Evolutionary conservation across 164 flowering plant genomes (phyloP), one percentile per base, ranked within the genome.

Genomic region (Stephania cephalantha): DNA sequence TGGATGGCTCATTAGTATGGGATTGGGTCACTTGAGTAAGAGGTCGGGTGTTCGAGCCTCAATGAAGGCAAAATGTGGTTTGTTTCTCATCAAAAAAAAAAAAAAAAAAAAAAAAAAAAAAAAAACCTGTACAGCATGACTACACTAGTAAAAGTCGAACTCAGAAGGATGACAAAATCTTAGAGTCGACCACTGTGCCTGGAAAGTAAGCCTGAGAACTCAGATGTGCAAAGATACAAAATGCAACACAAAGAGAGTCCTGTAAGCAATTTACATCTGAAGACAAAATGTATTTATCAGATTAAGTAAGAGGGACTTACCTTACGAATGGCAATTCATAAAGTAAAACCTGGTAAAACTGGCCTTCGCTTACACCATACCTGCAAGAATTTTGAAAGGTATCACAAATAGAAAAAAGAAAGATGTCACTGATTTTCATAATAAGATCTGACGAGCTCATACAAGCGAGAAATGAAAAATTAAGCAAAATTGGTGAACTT

Each of bases 151-250:
- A 25, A 25, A 25, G 25, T 25, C 25, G 25, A 93, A 92, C 77
- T 92, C 95, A 0, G 83, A 84, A 0, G 97, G 98, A 78, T 93
- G 97, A 73, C 99, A 95, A 25, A 95, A n/a, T 95, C 46, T 74
- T 79, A 10, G 90, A 82, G 50, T 95, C 99, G 4, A 95, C 97
- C 29, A 95, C 97, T 42, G 98, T 95, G 53, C 98, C 98, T 95
- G 81, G 42, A 58, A 58, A 22, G 35, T 11, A 6, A n/a, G 30
- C n/a, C 44, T 2, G 46, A 71, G 9, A 58, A 72, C 29, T 72
- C 45, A 13, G 17, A 72, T 5, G 18, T 15, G n/a, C 20, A 10
- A 58, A 61, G 7, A 61, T 6, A 61, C 29, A 61, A 61, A 20
- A 4, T 20, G 8, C 20, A 18, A n/a, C 8, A 61, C 20, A 18